These are phyloP conservation scores for Trifolium repens DNA, from an alignment of 306 rosid genomes.

Conservation along the genomic window DNA sequence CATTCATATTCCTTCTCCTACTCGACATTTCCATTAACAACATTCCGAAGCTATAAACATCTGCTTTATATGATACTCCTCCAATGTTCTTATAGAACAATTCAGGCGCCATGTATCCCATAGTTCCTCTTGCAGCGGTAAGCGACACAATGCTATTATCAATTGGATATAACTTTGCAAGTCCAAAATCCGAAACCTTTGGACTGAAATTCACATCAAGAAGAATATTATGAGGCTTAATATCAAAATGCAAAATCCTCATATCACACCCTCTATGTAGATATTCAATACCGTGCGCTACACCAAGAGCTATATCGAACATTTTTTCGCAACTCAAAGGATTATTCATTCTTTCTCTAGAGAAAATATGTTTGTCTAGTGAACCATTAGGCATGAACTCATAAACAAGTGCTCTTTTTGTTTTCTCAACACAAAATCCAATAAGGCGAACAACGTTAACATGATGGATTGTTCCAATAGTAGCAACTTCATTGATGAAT, in stretches of 20 bases:
- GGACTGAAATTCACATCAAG: constrained; percentile 23
- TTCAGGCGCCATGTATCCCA: constrained; percentile 39
- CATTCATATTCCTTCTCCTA: constrained; percentile 27
- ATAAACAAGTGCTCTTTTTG: constrained; percentile 41
- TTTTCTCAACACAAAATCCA: constrained; percentile 43
- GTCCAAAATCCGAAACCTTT: constrained; percentile 38
- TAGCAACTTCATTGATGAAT: constrained; percentile 48
- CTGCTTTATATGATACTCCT: constrained; percentile 23
- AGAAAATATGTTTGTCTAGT: constrained; percentile 36
- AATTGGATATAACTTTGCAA: constrained; percentile 26
- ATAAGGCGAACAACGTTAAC: constrained; percentile 38
- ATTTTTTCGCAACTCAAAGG: constrained; percentile 29
- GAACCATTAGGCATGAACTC: constrained; percentile 48
- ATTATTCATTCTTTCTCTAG: background rate
- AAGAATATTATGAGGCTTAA: constrained; percentile 39
- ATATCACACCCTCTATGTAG: constrained; percentile 34
- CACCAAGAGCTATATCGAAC: constrained; percentile 36
- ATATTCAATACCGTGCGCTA: constrained; percentile 35
- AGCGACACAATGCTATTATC: constrained; percentile 34
- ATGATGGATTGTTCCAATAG: constrained; percentile 51
- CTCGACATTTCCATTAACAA: constrained; percentile 37
- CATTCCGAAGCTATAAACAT: constrained; percentile 37
- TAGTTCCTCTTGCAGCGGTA: constrained; percentile 35
- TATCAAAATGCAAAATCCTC: constrained; percentile 42
- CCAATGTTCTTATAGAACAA: constrained; percentile 32